Percentiles rank a stretch among this genome's conserved stretches.
Conservation (phyloP, 306 rosid species). For the Trichosanthes cucumerina region DNA sequence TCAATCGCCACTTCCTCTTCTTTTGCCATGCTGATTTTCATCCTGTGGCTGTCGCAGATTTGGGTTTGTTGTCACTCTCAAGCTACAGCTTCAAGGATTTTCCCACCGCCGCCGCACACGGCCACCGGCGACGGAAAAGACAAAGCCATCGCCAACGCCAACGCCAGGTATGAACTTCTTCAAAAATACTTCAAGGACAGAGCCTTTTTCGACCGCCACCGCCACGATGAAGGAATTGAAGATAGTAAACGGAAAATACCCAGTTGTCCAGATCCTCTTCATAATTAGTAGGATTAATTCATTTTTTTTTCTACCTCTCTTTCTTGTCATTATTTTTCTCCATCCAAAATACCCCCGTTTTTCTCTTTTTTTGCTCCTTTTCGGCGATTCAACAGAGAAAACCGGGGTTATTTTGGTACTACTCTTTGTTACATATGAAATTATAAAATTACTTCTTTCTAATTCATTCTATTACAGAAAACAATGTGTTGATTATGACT, state of each 20-base stretch:
- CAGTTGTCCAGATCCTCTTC: slow-evolving; percentile 99
- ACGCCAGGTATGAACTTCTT: slow-evolving; percentile 32
- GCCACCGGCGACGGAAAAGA: not conserved
- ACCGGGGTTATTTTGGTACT: slow-evolving; percentile 78
- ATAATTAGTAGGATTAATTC: slow-evolving; percentile 48
- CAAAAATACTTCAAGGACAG: slow-evolving; percentile 41
- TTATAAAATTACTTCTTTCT: not conserved
- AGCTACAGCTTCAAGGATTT: slow-evolving; percentile 38
- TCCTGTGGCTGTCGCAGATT: slow-evolving; percentile 33
- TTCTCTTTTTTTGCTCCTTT: slow-evolving; percentile 29
- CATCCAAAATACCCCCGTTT: slow-evolving; percentile 78
- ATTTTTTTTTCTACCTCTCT: slow-evolving; percentile 10
- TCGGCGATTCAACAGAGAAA: slow-evolving; percentile 42
- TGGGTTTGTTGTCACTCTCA: slow-evolving; percentile 41
- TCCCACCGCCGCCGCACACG: not conserved
- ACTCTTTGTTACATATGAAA: not conserved
- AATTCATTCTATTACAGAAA: not conserved
- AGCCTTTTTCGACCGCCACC: slow-evolving; percentile 19
- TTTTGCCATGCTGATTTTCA: not conserved
- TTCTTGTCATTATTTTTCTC: slow-evolving; percentile 14
- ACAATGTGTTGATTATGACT: not conserved
- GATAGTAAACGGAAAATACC: slow-evolving; percentile 73
- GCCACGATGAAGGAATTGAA: slow-evolving; percentile 27
- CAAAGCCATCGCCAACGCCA: too few relatives aligned
- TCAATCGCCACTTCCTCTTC: not conserved